Percentiles rank a stretch among this genome's conserved stretches.
phyloP scores from a whole-genome alignment of 1,139 yeast species.

The Kodamaea plutei region DNA sequence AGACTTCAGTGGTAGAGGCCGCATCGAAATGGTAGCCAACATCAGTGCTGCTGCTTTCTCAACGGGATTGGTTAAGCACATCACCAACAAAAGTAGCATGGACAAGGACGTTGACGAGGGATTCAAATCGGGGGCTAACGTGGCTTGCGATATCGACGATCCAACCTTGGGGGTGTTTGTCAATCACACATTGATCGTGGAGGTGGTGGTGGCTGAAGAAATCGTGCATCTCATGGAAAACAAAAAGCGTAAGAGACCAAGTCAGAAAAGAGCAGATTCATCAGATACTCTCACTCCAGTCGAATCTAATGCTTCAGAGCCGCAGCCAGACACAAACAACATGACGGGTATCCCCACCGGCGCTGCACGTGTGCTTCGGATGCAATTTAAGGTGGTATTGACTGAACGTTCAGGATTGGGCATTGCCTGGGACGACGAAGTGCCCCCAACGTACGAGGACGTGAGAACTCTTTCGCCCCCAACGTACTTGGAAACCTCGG shows the following conservation, averaged over 20 bases:
- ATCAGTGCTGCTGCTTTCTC: slow-evolving; percentile 53
- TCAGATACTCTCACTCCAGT: slow-evolving; percentile 14
- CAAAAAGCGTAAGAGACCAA: slow-evolving; percentile 7
- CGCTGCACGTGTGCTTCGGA: slow-evolving; percentile 86
- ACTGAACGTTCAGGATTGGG: slow-evolving; percentile 95
- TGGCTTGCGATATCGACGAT: slow-evolving; percentile 79
- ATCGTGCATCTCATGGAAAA: slow-evolving; percentile 37
- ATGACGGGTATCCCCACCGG: slow-evolving; percentile 82
- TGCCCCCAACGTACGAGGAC: slow-evolving; percentile 92
- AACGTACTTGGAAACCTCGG: slow-evolving; percentile 46
- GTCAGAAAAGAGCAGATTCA: slow-evolving; percentile 6
- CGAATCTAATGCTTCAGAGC: slow-evolving; percentile 10
- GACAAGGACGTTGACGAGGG: slow-evolving; percentile 25
- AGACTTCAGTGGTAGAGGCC: slow-evolving; percentile 73
- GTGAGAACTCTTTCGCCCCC: slow-evolving; percentile 86
- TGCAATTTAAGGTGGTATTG: slow-evolving; percentile 80
- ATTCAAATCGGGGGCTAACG: slow-evolving; percentile 48
- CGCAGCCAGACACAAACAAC: slow-evolving; percentile 9
- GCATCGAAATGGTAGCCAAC: slow-evolving; percentile 71
- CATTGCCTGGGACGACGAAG: slow-evolving; percentile 98
- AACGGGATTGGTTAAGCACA: slow-evolving; percentile 48
- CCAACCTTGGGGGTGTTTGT: slow-evolving; percentile 75
- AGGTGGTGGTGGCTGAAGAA: slow-evolving; percentile 93
- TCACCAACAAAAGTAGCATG: slow-evolving; percentile 25
- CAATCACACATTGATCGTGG: slow-evolving; percentile 71